phyloP scores from a whole-genome alignment of 345 rosid genomes.

The Brassica cretica region DNA sequence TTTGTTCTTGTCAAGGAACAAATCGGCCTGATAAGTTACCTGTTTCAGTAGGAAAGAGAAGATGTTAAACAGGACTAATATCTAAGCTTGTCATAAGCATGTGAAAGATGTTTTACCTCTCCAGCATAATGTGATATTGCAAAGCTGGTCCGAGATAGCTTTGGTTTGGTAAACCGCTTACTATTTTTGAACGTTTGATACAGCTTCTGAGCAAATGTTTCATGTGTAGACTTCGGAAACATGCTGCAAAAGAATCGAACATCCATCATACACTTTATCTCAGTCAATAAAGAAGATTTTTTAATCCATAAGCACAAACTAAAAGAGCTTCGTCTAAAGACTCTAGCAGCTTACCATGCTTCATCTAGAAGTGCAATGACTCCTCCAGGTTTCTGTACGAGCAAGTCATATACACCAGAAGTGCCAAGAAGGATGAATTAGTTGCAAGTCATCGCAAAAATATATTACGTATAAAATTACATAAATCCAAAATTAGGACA shows the following conservation, averaged over 20 bases:
- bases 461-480: not conserved
- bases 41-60: constrained; percentile 39
- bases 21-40: constrained; percentile 92
- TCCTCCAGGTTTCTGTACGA: constrained; percentile 97
- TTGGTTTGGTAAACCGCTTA: constrained; percentile 96
- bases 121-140: constrained; percentile 98
- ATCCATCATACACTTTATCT: constrained; percentile 22
- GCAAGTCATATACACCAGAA: constrained; percentile 20
- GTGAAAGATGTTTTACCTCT: constrained; percentile 62
- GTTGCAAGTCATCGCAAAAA: not conserved
- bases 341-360: constrained; percentile 73
- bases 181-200: constrained; percentile 92
- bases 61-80: constrained; percentile 20
- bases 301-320: constrained; percentile 15
- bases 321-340: constrained; percentile 22
- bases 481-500: constrained; percentile 29
- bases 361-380: constrained; percentile 97
- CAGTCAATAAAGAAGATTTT: constrained; percentile 15
- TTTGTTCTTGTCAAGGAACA: constrained; percentile 97
- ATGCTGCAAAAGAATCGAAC: constrained; percentile 58
- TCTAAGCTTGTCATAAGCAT: constrained; percentile 16
- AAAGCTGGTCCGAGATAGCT: constrained; percentile 95
- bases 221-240: constrained; percentile 98
- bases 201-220: constrained; percentile 97
- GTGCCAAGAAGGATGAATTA: constrained; percentile 17